Conservation (phyloP, 495 filamentous ascomycete genomes). For the Talaromyces nanjingensis region DNA sequence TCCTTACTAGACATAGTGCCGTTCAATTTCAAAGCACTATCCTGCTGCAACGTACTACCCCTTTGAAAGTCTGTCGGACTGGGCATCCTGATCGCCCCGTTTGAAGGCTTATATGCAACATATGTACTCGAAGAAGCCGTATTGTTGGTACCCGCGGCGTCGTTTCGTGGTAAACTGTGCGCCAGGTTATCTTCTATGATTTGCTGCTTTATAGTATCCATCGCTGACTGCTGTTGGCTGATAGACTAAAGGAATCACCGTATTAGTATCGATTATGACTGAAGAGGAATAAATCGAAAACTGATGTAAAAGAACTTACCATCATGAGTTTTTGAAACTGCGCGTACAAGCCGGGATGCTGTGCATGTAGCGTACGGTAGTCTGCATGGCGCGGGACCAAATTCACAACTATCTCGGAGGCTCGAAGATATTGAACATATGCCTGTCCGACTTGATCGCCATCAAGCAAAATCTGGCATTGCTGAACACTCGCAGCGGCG, state of each 20-base stretch:
- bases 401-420: conserved; percentile 68
- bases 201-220: conserved; percentile 37
- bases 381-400: conserved; percentile 67
- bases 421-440: conserved; percentile 72
- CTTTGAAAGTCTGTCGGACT: conserved; percentile 35
- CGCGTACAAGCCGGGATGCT: conserved; percentile 31
- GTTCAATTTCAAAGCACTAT: conserved; percentile 12
- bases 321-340: conserved; percentile 37
- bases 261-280: neutral
- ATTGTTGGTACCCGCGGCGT: conserved; percentile 10
- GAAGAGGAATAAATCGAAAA: neutral
- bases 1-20: conserved; percentile 24
- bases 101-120: conserved; percentile 5
- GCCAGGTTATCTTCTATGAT: conserved; percentile 37
- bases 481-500: conserved; percentile 30
- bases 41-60: conserved; percentile 16
- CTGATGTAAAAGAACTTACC: conserved; percentile 15
- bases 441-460: conserved; percentile 53
- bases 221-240: conserved; percentile 41
- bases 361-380: conserved; percentile 34
- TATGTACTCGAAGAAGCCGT: conserved; percentile 22
- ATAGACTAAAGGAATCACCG: conserved; percentile 19
- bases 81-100: conserved; percentile 30
- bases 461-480: conserved; percentile 28
- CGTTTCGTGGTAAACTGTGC: conserved; percentile 26